phyloP scores from a whole-genome alignment of 768 basidiomycete species.

The Filobasidium wieringae region DNA sequence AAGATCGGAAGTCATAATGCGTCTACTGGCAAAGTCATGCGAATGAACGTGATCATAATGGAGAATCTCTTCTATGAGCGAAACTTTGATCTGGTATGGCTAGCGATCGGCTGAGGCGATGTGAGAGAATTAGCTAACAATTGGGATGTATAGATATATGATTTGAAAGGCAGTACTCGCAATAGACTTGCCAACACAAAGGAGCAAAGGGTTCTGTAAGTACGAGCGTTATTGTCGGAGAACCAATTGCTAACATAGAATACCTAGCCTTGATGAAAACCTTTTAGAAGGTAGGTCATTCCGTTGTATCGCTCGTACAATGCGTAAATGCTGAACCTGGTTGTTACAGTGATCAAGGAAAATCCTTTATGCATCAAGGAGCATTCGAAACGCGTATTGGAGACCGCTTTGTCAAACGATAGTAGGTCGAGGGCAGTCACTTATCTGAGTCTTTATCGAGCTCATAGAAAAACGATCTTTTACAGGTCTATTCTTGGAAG shows the following conservation, averaged over 20 bases:
- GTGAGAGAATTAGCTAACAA: not conserved
- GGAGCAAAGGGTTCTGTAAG: conserved; percentile 71
- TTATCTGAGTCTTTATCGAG: too few species aligned
- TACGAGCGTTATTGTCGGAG: not conserved
- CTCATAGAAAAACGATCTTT: not conserved
- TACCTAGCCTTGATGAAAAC: conserved; percentile 67
- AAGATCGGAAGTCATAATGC: conserved; percentile 81
- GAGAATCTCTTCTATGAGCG: conserved; percentile 83
- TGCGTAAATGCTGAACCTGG: conserved; percentile 16
- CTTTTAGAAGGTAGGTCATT: conserved; percentile 69
- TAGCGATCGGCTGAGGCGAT: not conserved
- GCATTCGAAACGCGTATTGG: conserved; percentile 82
- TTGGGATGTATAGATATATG: conserved; percentile 61
- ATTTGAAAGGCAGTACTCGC: conserved; percentile 88
- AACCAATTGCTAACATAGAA: not conserved
- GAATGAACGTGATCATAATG: conserved; percentile 96
- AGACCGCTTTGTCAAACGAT: conserved; percentile 84
- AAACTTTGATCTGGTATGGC: conserved; percentile 64
- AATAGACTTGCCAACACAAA: conserved; percentile 83
- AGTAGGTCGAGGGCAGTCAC: conserved; percentile 35
- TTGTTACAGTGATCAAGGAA: conserved; percentile 57
- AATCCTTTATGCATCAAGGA: conserved; percentile 91
- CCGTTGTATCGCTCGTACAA: not conserved
- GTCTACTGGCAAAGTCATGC: conserved; percentile 66
- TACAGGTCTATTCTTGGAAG: conserved; percentile 67